Evolutionary conservation across 495 filamentous ascomycete genomes (phyloP), one percentile per base, ranked within the genome.

Genomic region (Aspergillus taichungensis): DNA sequence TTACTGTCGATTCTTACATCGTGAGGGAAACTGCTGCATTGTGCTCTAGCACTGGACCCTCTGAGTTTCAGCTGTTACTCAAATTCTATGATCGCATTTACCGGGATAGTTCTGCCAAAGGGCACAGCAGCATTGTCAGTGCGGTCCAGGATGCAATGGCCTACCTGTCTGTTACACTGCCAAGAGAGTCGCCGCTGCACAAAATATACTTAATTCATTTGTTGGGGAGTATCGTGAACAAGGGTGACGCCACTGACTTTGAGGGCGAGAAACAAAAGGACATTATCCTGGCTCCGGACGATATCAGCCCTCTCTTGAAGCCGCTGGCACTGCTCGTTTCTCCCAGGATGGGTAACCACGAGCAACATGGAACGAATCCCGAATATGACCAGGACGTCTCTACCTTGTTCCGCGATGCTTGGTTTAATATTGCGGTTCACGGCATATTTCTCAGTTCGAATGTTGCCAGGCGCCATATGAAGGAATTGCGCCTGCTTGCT

Each of bases 341-440:
- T 18, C 67, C 61, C 32, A 68, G 78, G 47, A 71, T 74, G 13
- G 52, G 71, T 5, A 51, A 62, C 11, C 53, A 67, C 6, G 67
- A 69, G n/a, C 49, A 42, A 30, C 43, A 32, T 10, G 43, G 42
- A 31, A 45, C 40, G 13, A 43, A 38, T 13, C 44, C 38, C 36
- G 62, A 71, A 12, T 78, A 84, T 50, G 80, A 87, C 37, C 75
- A 80, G 42, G 76, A 87, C 34, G 74, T 76, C 13, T 66, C 77
- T 41, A 73, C 78, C 13, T 68, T 94, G 37, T 79, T 92, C 50
- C 83, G 90, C 31, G 88, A 97, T 71, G 87, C 87, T 10, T 98
- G 92, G 92, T 95, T 95, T 62, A 98, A 98, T 59, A 85, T 96
- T 41, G 84, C 87, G 28, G 82, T 96, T 6, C 91, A 97, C 61